Conservation (phyloP, 306 rosid genomes). For the Cicer judaicum region DNA sequence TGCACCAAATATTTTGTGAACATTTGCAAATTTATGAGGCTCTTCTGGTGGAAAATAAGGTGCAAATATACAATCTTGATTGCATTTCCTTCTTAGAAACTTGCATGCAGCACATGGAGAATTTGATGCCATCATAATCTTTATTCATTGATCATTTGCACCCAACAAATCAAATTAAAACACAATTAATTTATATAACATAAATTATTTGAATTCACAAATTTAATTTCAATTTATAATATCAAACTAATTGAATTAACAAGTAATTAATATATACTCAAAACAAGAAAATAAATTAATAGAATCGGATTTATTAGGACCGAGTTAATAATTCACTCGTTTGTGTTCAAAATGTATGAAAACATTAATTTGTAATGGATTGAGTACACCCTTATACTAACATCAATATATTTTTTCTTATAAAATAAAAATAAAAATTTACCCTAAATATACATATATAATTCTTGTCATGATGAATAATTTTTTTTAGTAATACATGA, state of each 20-base stretch:
- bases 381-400: too few species aligned
- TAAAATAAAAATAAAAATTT: background rate
- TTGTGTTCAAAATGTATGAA: too few species aligned
- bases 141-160: background rate
- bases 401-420: too few species aligned
- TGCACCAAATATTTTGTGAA: slow-evolving; percentile 93
- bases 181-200: background rate
- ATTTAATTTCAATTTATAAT: background rate
- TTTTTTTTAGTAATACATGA: background rate
- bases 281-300: background rate
- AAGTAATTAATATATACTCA: background rate
- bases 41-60: slow-evolving; percentile 91
- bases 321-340: too few species aligned
- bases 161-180: background rate
- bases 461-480: background rate
- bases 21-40: slow-evolving; percentile 84
- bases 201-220: background rate
- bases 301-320: background rate
- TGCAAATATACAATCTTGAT: slow-evolving; percentile 77
- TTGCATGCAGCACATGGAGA: slow-evolving; percentile 98
- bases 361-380: too few species aligned
- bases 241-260: background rate
- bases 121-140: slow-evolving; percentile 62
- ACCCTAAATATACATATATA: background rate
- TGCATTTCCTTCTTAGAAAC: slow-evolving; percentile 81